Percentiles rank a stretch among this genome's conserved stretches.
Evolutionary conservation across 2,329 filamentous ascomycete species (phyloP).

Genomic region (Harringtonia lauricola): DNA sequence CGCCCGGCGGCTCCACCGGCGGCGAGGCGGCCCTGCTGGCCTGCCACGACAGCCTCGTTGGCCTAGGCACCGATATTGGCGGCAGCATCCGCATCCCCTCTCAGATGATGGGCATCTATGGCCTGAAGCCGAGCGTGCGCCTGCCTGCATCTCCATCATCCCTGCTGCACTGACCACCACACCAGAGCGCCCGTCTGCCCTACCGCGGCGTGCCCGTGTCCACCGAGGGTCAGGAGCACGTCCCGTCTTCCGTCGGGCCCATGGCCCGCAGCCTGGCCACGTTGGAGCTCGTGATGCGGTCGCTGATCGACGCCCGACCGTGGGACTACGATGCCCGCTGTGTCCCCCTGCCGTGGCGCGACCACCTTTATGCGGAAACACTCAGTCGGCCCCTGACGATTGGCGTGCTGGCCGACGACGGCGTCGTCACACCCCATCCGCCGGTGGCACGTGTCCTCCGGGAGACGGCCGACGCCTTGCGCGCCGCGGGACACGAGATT

Average conservation of each 20-base stretch:
- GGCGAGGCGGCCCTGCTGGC: conserved; percentile 25
- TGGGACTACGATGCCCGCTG: conserved; percentile 56
- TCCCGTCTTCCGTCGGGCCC: conserved; percentile 49
- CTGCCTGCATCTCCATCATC: conserved; percentile 25
- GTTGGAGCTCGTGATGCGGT: conserved; percentile 39
- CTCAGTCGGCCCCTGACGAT: conserved; percentile 15
- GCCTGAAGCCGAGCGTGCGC: conserved; percentile 17
- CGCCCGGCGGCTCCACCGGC: conserved; percentile 25
- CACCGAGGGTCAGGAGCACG: conserved; percentile 10
- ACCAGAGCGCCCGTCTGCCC: conserved; percentile 31
- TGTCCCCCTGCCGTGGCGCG: conserved; percentile 49
- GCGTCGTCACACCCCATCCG: conserved; percentile 40
- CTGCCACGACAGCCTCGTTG: conserved; percentile 27
- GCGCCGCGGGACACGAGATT: conserved; percentile 38
- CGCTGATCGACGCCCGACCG: conserved; percentile 44
- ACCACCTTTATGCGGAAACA: conserved; percentile 26
- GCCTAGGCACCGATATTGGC: conserved; percentile 30
- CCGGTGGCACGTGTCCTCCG: conserved; percentile 44
- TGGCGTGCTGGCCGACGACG: conserved; percentile 13
- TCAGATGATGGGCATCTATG: conserved; percentile 21
- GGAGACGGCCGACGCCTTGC: conserved; percentile 28
- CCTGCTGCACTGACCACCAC: conserved; percentile 20
- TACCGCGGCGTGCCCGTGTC: conserved; percentile 40
- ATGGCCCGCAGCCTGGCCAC: conserved; percentile 44
- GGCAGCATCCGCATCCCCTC: conserved; percentile 18